Percentiles rank a stretch among this genome's conserved stretches.
Evolutionary conservation across 768 basidiomycete species (phyloP).

Genomic region (Russula abietina): DNA sequence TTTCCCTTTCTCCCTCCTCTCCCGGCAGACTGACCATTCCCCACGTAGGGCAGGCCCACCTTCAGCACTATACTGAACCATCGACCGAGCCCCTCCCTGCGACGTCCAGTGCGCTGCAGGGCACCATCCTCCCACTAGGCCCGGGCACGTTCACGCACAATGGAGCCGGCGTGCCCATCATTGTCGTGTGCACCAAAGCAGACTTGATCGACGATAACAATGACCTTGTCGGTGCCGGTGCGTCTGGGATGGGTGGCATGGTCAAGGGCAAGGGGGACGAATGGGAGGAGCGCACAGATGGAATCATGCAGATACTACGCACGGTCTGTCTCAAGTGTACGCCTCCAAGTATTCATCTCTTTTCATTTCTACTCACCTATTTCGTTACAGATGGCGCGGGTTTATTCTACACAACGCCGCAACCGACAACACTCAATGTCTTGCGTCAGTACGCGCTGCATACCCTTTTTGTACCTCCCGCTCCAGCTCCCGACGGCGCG

Average conservation of each 20-base stretch:
- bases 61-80: constrained; percentile 88
- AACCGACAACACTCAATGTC: constrained; percentile 65
- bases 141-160: constrained; percentile 86
- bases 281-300: constrained; percentile 95
- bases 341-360: constrained; percentile 30
- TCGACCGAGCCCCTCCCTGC: constrained; percentile 58
- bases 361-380: constrained; percentile 4
- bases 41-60: constrained; percentile 68
- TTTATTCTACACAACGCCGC: constrained; percentile 84
- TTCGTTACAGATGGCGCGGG: constrained; percentile 76
- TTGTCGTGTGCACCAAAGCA: constrained; percentile 88
- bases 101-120: constrained; percentile 52
- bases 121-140: constrained; percentile 74
- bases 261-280: constrained; percentile 87
- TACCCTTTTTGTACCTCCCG: constrained; percentile 67
- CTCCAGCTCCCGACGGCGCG: constrained; percentile 42
- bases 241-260: constrained; percentile 83
- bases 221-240: constrained; percentile 62
- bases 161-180: constrained; percentile 74
- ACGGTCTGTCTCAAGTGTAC: constrained; percentile 88
- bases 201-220: constrained; percentile 83
- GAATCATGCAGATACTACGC: constrained; percentile 90
- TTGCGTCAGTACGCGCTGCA: constrained; percentile 83
- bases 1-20: not conserved
- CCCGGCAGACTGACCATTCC: not conserved